These are phyloP conservation scores for Podospora conica DNA, from an alignment of 495 filamentous ascomycete species.

Conservation along the genomic window DNA sequence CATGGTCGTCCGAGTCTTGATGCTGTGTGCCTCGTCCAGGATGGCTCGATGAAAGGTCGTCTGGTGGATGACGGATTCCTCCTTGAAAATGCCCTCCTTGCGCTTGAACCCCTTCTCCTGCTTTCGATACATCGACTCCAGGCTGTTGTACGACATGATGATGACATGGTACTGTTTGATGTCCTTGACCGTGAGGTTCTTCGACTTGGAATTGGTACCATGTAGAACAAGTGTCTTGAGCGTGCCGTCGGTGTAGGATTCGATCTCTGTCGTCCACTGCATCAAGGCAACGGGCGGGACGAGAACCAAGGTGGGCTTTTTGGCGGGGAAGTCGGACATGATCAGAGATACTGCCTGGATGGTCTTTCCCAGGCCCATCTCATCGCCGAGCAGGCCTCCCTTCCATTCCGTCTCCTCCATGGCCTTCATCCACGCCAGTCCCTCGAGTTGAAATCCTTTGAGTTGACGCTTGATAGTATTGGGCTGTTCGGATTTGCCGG, in stretches of 20 bases:
- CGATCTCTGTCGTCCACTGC: slow-evolving; percentile 94
- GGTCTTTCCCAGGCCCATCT: slow-evolving; percentile 98
- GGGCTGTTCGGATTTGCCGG: slow-evolving; percentile 67
- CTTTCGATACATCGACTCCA: slow-evolving; percentile 87
- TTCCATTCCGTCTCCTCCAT: slow-evolving; percentile 82
- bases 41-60: slow-evolving; percentile 86
- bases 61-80: slow-evolving; percentile 80
- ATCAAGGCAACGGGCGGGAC: slow-evolving; percentile 93
- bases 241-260: slow-evolving; percentile 81
- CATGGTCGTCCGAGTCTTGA: slow-evolving; percentile 83
- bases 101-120: slow-evolving; percentile 87
- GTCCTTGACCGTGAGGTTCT: slow-evolving; percentile 63
- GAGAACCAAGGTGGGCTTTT: slow-evolving; percentile 75
- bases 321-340: slow-evolving; percentile 91
- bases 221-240: slow-evolving; percentile 87
- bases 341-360: slow-evolving; percentile 95
- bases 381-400: slow-evolving; percentile 86
- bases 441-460: slow-evolving; percentile 89
- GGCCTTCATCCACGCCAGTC: slow-evolving; percentile 83
- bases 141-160: slow-evolving; percentile 90
- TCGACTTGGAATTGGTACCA: slow-evolving; percentile 75
- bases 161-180: slow-evolving; percentile 82
- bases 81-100: slow-evolving; percentile 60
- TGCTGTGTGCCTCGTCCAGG: slow-evolving; percentile 93
- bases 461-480: slow-evolving; percentile 68